A percentile compares a stretch with the other conserved stretches of the same genome.
phyloP scores from a whole-genome alignment of 179 eudicot species.

The Silene noctiflora region DNA sequence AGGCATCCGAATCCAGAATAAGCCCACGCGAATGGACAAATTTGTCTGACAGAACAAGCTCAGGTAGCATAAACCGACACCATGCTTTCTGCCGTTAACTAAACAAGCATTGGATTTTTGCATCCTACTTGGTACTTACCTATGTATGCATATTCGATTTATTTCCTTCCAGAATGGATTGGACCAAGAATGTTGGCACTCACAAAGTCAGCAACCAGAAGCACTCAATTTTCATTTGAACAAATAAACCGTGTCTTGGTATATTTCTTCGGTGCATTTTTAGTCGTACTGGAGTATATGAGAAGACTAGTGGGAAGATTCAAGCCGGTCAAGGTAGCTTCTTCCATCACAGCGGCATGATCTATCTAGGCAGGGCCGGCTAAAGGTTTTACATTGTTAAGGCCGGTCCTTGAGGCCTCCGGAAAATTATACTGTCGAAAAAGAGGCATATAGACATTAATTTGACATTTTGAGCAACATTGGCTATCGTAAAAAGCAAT shows the following conservation, averaged over 20 bases:
- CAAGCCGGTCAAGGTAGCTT: conserved; percentile 31
- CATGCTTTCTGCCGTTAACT: background rate
- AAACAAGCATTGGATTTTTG: background rate
- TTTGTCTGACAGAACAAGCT: conserved; percentile 43
- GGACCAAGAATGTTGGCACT: conserved; percentile 23
- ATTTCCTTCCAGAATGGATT: conserved; percentile 24
- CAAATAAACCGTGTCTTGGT: conserved; percentile 25
- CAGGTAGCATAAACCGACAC: conserved; percentile 41
- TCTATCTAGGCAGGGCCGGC: background rate
- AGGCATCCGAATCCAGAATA: conserved; percentile 61
- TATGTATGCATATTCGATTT: background rate
- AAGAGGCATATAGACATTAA: background rate
- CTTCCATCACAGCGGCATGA: conserved; percentile 12
- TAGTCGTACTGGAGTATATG: conserved; percentile 21
- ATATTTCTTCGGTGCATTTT: conserved; percentile 27
- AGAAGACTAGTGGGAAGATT: conserved; percentile 30
- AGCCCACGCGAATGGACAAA: conserved; percentile 81
- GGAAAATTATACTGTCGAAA: background rate
- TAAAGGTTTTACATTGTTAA: no score
- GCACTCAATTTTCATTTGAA: conserved; percentile 26
- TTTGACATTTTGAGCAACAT: background rate
- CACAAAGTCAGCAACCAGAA: conserved; percentile 22
- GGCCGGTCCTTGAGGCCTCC: background rate
- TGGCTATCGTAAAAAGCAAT: background rate
- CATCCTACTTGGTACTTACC: background rate